Evolutionary conservation across 768 basidiomycete genomes (phyloP), one percentile per base, ranked within the genome.

Genomic region (Collybiopsis confluens): DNA sequence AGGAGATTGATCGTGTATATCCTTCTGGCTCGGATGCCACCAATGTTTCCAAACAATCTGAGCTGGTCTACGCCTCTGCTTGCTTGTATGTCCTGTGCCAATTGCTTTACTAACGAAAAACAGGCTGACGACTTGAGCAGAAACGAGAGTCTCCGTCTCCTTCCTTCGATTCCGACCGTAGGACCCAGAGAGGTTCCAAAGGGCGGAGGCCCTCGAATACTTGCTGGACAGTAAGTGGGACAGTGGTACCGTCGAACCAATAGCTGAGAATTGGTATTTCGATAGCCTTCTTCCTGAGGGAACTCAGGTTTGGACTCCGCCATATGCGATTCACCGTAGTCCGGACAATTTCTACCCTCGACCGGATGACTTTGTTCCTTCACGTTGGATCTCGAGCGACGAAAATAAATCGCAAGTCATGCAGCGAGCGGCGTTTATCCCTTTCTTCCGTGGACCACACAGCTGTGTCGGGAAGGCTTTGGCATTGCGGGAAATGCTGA

Each of bases 401-500:
- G 40, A 42, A 42, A 23, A 42, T 42, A 23, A 42, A 42, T 42
- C 40, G 2, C 21, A 46, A 52, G 42, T n/a, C 16, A 23, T n/a
- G 18, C 27, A 35, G n/a, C 45, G 56, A 9, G 51, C 45, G 15
- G 72, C 63, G 20, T 76, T 69, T 63, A 62, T 70, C 36, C 72
- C 75, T 6, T 73, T 74, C 58, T 74, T 73, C 45, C 58, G 59
- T 50, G 73, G 76, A 0, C 73, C 74, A 21, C 63, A 65, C 23
- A 73, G 69, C 53, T 76, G 76, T 61, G 72, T 61, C 10, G 75
- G 71, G 10, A 65, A 45, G n/a, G 26, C 18, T 21, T 64, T 77
- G 20, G 77, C 75, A 44, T 59, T 69, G 56, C 68, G 66, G 45
- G 72, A 76, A 59, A 69, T 75, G 64, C 66, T 72, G 26, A 68